Percentiles rank a stretch among this genome's conserved stretches.
phyloP scores from a whole-genome alignment of 2,329 filamentous ascomycete species.

The Ophiocordyceps camponoti-saundersi region DNA sequence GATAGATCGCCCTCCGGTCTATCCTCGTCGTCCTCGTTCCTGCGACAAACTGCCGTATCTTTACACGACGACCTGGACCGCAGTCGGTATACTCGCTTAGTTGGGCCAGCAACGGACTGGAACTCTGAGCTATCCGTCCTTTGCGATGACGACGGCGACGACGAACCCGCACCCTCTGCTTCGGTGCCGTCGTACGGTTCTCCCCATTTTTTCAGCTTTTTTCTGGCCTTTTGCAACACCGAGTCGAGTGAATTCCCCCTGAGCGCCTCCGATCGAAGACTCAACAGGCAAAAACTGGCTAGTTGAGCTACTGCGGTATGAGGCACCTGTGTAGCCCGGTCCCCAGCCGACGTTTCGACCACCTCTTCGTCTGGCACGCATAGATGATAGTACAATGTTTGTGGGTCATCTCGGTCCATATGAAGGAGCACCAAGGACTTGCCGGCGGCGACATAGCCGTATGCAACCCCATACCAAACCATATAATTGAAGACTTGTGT shows the following conservation, averaged over 20 bases:
- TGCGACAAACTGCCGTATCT: background rate
- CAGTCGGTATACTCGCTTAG: background rate
- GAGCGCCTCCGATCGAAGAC: conserved; percentile 5
- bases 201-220: conserved; percentile 5
- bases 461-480: conserved; percentile 6
- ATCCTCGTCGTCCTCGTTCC: background rate
- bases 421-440: conserved; percentile 7
- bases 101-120: background rate
- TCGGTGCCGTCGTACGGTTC: conserved; percentile 5
- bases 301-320: conserved; percentile 7
- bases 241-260: conserved; percentile 2
- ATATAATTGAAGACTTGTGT: conserved; percentile 9
- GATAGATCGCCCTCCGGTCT: background rate
- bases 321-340: conserved; percentile 1
- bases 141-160: background rate
- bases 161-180: background rate
- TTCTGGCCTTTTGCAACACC: conserved; percentile 1
- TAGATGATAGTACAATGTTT: conserved; percentile 1
- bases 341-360: conserved; percentile 1
- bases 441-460: conserved; percentile 10
- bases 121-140: background rate
- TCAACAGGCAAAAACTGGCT: conserved; percentile 7
- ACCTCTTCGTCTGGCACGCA: conserved; percentile 4
- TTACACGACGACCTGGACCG: background rate
- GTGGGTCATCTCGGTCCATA: too few species aligned